Evolutionary conservation across 2,329 filamentous ascomycete species (phyloP), one percentile per base, ranked within the genome.

Genomic region (Amylocarpus encephaloides): DNA sequence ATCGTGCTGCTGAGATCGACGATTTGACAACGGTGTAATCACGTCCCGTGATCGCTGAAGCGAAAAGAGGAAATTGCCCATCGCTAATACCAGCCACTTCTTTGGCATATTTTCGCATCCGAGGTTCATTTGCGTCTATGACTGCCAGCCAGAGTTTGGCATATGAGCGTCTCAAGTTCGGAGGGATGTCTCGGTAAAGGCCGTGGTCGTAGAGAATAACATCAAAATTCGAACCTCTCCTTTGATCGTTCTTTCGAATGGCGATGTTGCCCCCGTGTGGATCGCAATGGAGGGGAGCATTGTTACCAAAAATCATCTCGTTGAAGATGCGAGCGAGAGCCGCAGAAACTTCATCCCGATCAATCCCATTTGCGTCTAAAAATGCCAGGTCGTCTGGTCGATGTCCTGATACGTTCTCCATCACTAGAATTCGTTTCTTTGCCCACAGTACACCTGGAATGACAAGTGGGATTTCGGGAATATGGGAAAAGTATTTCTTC

Each of bases 81-180:
- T 95, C 90, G 5, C 77, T 85, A 53, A 98, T 84, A 11, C 89
- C 89, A 2, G 92, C 93, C 2, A 97, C 89, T 63, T 95, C 87
- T 59, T 85, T 80, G 1, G 92, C 86, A 66, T 95, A 95, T 62
- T 84, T 82, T 59, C 89, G 85, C 93, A 98, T 98, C 16, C 77
- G 75, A 2, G 76, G 70, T 70, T 95, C 85, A 64, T 98, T 88
- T 0, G 86, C 86, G 59, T 97, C 88, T 46, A 98, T 86, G 19
- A 98, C 88, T 5, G 93, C 91, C 10, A 98, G 82, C 93, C 93
- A 98, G 66, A 98, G 86, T 69, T 96, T 95, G 46, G 93, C 93
- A 63, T 98, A 98, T 15, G 85, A 88, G 19, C 90, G 82, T 46
- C 90, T 84, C 26, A 96, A 71, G 1, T 80, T 71, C 50, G 82